Percentiles rank a stretch among this genome's conserved stretches.
Evolutionary conservation across 225 moss, liverwort and hornwort genomes (phyloP).

Genomic region (Takakia lepidozioides): DNA sequence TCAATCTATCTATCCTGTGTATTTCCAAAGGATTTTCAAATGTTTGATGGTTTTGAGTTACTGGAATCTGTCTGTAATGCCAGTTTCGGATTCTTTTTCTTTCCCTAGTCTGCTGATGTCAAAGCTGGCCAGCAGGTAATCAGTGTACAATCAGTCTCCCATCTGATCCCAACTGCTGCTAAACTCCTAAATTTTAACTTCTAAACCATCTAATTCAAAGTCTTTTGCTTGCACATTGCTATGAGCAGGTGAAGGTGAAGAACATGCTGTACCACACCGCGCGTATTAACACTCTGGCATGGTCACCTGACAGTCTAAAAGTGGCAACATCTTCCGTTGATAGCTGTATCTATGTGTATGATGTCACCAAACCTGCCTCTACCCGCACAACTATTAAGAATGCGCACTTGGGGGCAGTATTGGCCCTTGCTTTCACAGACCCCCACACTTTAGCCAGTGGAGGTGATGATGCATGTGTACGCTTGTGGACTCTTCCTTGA

Average conservation of each 20-base stretch:
- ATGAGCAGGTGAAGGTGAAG: conserved; percentile 81
- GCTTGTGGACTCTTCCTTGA: conserved; percentile 54
- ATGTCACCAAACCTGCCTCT: conserved; percentile 58
- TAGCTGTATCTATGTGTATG: conserved; percentile 72
- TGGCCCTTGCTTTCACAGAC: conserved; percentile 67
- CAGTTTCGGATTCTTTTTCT: too few species aligned
- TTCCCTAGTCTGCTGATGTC: too few species aligned
- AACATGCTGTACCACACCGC: conserved; percentile 98
- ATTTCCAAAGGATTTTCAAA: too few species aligned
- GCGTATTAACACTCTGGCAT: conserved; percentile 69
- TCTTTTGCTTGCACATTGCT: neutral
- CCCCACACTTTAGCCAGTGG: conserved; percentile 63
- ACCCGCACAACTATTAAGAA: conserved; percentile 64
- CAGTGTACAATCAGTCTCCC: too few species aligned
- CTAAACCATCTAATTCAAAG: too few species aligned
- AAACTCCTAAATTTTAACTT: too few species aligned
- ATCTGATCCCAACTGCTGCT: too few species aligned
- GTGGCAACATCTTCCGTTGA: conserved; percentile 90
- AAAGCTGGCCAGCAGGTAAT: too few species aligned
- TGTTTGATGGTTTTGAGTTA: too few species aligned
- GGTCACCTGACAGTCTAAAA: conserved; percentile 75
- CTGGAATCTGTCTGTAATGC: too few species aligned
- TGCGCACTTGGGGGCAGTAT: conserved; percentile 78
- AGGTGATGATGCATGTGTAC: conserved; percentile 88
- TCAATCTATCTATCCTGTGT: too few species aligned